Evolutionary conservation across 164 flowering plant genomes (phyloP), one percentile per base, ranked within the genome.

Genomic region (Vitis cinerea): DNA sequence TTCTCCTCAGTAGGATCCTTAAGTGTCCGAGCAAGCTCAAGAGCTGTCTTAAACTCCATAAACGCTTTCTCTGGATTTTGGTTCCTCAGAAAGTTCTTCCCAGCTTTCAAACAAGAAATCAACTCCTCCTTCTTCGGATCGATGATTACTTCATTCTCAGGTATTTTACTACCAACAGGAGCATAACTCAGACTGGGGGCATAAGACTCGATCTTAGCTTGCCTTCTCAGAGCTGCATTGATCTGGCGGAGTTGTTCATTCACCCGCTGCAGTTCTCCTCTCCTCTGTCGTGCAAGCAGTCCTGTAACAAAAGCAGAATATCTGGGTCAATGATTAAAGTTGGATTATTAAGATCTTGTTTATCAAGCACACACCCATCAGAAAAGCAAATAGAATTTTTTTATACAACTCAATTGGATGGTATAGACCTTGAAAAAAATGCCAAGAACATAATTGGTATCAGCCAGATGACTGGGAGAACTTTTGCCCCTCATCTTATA

Each of bases 121-220:
- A 95, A 69, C 52, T 90, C 92, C 37, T 90, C 74, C 77, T 91
- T 93, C 73, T 72, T 86, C 31, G 95, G 81, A 75, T 93, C 98
- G 57, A 95, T 87, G 49, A 91, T 86, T 0, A 90, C 84, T 75
- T 95, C 97, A 65, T 66, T 77, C 62, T 91, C 97, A 49, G 82
- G 66, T 73, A 91, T 76, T 78, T 86, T 83, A 61, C 77, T 79
- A 67, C 85, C 89, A 50, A 83, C 85, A 60, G 97, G 99, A 64
- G 99, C 97, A 83, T 96, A 96, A 81, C 97, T 96, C 79, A 93
- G 78, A 63, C 62, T 74, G 54, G 98, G 98, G 27, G 99, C 98
- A 74, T 96, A 96, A 1, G 99, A 91, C 80, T 96, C 99, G 37
- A 96, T 91, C 78, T 93, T 96, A 52, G 99, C 99, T 83, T 96